phyloP scores from a whole-genome alignment of 2,329 filamentous ascomycete species.

The Aureobasidium sp. region DNA sequence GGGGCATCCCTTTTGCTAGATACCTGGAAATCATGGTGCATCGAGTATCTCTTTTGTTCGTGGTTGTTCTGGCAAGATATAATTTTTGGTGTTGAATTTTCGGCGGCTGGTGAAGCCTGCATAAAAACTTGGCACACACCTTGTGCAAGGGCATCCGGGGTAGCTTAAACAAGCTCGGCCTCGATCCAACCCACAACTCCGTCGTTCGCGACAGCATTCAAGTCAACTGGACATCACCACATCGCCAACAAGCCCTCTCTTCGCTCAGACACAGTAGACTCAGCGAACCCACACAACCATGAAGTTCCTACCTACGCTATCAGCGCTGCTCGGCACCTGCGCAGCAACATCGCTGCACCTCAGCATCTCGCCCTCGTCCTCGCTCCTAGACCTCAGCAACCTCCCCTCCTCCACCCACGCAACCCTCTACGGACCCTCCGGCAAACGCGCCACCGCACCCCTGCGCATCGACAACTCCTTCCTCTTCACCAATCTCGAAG shows the following conservation, averaged over 20 bases:
- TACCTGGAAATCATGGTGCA: too few relatives aligned
- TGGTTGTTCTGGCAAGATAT: background rate
- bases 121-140: background rate
- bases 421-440: conserved; percentile 46
- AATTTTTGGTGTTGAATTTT: background rate
- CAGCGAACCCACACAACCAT: background rate
- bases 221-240: background rate
- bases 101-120: background rate
- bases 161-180: background rate
- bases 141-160: background rate
- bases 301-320: background rate
- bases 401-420: conserved; percentile 54
- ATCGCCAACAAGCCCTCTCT: background rate
- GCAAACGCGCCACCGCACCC: conserved; percentile 45
- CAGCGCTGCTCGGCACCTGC: background rate
- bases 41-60: background rate
- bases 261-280: background rate
- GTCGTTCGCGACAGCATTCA: background rate
- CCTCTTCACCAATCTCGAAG: conserved; percentile 63
- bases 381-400: conserved; percentile 38
- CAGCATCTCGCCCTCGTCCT: conserved; percentile 41
- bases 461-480: conserved; percentile 65
- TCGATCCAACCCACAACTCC: background rate
- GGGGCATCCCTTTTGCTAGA: background rate
- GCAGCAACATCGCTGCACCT: conserved; percentile 43